Conservation (phyloP, 345 rosid species). For the Pistacia atlantica region DNA sequence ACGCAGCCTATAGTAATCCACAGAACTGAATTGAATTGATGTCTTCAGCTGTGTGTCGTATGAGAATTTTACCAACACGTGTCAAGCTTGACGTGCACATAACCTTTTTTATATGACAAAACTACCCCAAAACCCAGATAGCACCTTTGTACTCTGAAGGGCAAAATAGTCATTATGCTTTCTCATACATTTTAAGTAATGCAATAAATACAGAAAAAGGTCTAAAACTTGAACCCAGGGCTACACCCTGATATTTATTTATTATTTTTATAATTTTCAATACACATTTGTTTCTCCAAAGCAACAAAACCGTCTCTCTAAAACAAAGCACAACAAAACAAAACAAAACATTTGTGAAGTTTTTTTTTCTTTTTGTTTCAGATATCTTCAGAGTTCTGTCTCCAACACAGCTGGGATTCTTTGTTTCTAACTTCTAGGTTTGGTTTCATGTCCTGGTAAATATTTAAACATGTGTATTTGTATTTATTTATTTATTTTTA, state of each 20-base stretch:
- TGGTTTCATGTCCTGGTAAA: neutral
- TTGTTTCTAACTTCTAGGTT: slow-evolving; percentile 11
- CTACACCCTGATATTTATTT: neutral
- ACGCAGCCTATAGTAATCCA: neutral
- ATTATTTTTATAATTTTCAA: neutral
- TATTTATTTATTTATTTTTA: neutral
- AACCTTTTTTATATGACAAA: neutral
- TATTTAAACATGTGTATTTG: neutral
- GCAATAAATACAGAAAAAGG: neutral
- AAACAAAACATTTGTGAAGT: neutral
- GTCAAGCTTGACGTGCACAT: slow-evolving; percentile 10
- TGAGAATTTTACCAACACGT: slow-evolving; percentile 13
- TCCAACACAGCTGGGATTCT: slow-evolving; percentile 21
- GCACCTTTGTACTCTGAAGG: neutral
- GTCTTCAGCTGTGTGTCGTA: neutral
- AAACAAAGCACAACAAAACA: neutral
- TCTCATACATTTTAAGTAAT: neutral
- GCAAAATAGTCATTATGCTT: neutral
- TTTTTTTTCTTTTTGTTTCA: neutral
- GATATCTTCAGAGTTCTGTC: slow-evolving; percentile 5
- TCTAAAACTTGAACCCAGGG: slow-evolving; percentile 20
- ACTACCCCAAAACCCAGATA: neutral
- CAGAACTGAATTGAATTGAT: neutral
- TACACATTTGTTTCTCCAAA: slow-evolving; percentile 6
- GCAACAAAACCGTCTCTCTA: slow-evolving; percentile 15